Evolutionary conservation across 208 protist species (phyloP).

Genomic region (Trypanosomatidae sp.): DNA sequence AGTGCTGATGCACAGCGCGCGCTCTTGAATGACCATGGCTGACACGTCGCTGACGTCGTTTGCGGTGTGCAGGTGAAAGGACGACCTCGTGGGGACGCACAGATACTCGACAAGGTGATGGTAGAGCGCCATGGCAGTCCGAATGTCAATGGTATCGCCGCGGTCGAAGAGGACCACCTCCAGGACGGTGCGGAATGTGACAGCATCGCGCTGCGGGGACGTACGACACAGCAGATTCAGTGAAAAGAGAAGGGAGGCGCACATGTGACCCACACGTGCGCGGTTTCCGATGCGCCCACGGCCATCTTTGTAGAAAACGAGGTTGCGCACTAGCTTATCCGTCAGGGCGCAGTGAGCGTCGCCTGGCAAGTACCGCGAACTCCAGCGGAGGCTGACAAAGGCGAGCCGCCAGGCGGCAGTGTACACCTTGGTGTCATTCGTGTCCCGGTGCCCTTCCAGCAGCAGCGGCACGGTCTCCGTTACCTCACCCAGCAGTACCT

Average conservation of each 20-base stretch:
- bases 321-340: slow-evolving; percentile 38
- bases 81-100: slow-evolving; percentile 36
- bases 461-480: slow-evolving; percentile 61
- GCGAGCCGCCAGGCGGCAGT: slow-evolving; percentile 64
- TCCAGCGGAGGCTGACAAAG: slow-evolving; percentile 57
- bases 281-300: slow-evolving; percentile 34
- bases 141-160: slow-evolving; percentile 21
- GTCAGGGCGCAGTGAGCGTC: slow-evolving; percentile 18
- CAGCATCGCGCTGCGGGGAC: slow-evolving; percentile 45
- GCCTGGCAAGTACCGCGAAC: slow-evolving; percentile 18
- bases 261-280: slow-evolving; percentile 48
- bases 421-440: slow-evolving; percentile 42
- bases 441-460: slow-evolving; percentile 40
- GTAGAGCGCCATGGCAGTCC: slow-evolving; percentile 55
- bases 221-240: slow-evolving; percentile 53
- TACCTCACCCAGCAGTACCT: slow-evolving; percentile 21
- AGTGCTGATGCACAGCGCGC: slow-evolving; percentile 33
- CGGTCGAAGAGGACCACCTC: slow-evolving; percentile 58
- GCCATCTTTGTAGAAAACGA: slow-evolving; percentile 42
- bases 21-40: slow-evolving; percentile 37
- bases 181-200: slow-evolving; percentile 45
- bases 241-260: slow-evolving; percentile 50
- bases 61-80: slow-evolving; percentile 23
- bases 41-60: slow-evolving; percentile 29
- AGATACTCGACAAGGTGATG: slow-evolving; percentile 55